Conservation (phyloP, 768 basidiomycete genomes). For the Suillus plorans region DNA sequence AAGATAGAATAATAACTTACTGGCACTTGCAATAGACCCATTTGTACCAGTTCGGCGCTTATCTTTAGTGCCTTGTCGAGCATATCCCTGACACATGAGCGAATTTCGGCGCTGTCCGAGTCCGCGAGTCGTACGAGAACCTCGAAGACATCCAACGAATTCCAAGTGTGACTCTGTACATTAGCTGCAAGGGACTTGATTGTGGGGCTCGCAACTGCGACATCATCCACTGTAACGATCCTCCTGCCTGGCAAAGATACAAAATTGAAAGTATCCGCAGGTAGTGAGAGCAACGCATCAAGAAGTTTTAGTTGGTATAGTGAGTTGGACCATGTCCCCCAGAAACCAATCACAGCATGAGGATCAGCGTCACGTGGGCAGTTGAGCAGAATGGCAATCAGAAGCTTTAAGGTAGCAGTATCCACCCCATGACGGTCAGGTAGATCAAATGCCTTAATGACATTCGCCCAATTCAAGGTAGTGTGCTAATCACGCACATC, state of each 20-base stretch:
- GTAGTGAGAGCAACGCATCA: slow-evolving; percentile 84
- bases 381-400: slow-evolving; percentile 85
- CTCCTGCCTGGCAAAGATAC: slow-evolving; percentile 80
- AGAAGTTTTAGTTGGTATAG: slow-evolving; percentile 84
- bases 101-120: slow-evolving; percentile 68
- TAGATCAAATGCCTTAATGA: slow-evolving; percentile 86
- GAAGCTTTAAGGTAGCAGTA: slow-evolving; percentile 83
- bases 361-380: slow-evolving; percentile 73
- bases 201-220: slow-evolving; percentile 81
- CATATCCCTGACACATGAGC: slow-evolving; percentile 82
- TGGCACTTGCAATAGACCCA: slow-evolving; percentile 88
- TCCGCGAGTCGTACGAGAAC: slow-evolving; percentile 80
- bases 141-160: slow-evolving; percentile 87
- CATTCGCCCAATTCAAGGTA: slow-evolving; percentile 73
- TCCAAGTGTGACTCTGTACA: slow-evolving; percentile 93
- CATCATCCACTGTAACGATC: slow-evolving; percentile 88
- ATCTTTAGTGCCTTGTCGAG: slow-evolving; percentile 92
- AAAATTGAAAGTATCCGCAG: slow-evolving; percentile 91
- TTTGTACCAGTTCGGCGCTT: slow-evolving; percentile 90
- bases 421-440: slow-evolving; percentile 83
- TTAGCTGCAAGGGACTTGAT: slow-evolving; percentile 89
- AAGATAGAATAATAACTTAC: slow-evolving; percentile 47
- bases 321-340: slow-evolving; percentile 83
- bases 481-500: slow-evolving; percentile 47
- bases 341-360: slow-evolving; percentile 84